phyloP scores from a whole-genome alignment of 805 yeast species.

The Zygotorulaspora chibaensis region DNA sequence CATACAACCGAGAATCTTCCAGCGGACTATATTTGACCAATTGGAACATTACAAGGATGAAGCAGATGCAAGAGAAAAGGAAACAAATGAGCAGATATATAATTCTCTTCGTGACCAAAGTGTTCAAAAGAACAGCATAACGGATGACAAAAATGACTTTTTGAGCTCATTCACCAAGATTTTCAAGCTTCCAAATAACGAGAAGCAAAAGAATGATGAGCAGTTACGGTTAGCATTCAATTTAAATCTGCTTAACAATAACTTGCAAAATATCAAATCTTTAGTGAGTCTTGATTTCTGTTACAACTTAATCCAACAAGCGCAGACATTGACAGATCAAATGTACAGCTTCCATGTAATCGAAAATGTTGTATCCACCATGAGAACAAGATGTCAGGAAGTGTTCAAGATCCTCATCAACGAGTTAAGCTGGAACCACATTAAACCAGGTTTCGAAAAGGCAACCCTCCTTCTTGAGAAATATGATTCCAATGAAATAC shows the following conservation, averaged over 20 bases:
- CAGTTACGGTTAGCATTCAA: constrained; percentile 67
- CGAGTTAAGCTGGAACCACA: constrained; percentile 64
- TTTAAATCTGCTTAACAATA: constrained; percentile 68
- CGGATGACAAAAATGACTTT: constrained; percentile 48
- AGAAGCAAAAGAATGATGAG: constrained; percentile 28
- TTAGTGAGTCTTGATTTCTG: constrained; percentile 80
- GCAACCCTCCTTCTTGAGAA: constrained; percentile 67
- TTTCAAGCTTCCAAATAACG: constrained; percentile 40
- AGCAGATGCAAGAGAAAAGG: constrained; percentile 32
- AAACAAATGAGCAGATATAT: constrained; percentile 41
- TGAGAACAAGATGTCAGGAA: constrained; percentile 42
- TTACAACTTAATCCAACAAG: constrained; percentile 62
- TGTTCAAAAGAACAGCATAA: constrained; percentile 19
- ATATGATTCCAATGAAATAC: constrained; percentile 56
- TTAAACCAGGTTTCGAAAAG: constrained; percentile 77
- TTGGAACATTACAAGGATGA: constrained; percentile 28
- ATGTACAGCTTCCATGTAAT: constrained; percentile 44
- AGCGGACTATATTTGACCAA: constrained; percentile 22
- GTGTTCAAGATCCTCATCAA: constrained; percentile 64
- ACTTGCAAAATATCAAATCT: constrained; percentile 69
- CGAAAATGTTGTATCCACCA: constrained; percentile 32
- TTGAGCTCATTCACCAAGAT: constrained; percentile 62
- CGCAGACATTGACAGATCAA: constrained; percentile 59
- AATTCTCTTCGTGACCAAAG: constrained; percentile 40
- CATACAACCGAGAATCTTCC: constrained; percentile 32